Base-by-base conservation (phyloP, 2,329 filamentous ascomycete species). In the Scedosporium apiospermum region DNA sequence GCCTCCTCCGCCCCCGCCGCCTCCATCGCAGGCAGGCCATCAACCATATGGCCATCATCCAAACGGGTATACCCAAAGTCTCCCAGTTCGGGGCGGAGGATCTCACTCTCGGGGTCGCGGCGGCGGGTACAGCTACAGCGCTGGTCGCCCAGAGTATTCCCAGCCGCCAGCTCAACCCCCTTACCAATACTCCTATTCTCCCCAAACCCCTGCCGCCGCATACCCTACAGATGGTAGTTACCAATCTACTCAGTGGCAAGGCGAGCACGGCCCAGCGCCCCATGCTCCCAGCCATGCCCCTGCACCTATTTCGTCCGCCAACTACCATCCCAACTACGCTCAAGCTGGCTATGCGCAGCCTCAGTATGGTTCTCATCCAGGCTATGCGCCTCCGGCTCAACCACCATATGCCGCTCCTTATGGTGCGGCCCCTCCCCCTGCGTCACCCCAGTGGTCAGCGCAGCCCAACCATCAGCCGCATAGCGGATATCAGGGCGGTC, bases 281-380 rank as follows among this genome's bases (percentile, higher is more conserved):
- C 61, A 53, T 44, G 38, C 41, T 34, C 10, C 51, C 7, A 58
- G 21, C 41, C 81, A 82, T 67, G 72, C 75, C 53, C 76, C 77
- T 49, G 70, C 76, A 62, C 79, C 81, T 30, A 72, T 85, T 41
- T 77, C 82, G 59, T 73, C 80, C 38, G 75, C 79, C 64, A 82
- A 82, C 67, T 85, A 85, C 67, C 83, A 85, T 66, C 82, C 82
- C 41, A 84, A 82, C 71, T 86, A 84, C 69, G 78, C 82, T 46
- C 79, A 78, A 61, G 73, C 77, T 44, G 71, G 76, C 14, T 81
- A 81, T 65, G 72, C 71, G 12, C 70, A 75, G 53, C 72, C 75
- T 30, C 75, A 75, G 61, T 71, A 71, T 42, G 77, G 77, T 44
- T 65, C 66, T 10, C 68, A 71, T 73, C 49, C 71, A 74, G 53